Base-by-base conservation (phyloP, 2,329 filamentous ascomycete genomes). In the Setomelanomma holmii region DNA sequence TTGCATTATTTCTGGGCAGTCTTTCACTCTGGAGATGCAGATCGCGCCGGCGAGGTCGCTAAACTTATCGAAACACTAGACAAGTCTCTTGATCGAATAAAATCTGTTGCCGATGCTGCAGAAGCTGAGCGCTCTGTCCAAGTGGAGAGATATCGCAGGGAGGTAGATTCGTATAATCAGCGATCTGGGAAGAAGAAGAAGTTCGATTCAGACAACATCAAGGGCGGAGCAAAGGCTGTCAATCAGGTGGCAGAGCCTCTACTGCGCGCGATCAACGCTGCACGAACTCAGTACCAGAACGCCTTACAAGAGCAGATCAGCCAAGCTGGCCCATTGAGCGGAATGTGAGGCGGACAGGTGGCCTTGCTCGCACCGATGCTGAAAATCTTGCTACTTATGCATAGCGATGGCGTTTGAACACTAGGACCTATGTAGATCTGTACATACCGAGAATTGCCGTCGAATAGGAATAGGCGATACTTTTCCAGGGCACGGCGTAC, bases 1-100 rank as follows among this genome's bases (percentile, higher is more conserved):
- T 79, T 99, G n/a, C 90, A 93, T 65, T 96, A 98, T 73, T 99
- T 99, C 78, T 99, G 93, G 93, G 84, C 86, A 27, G 87, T 93
- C 0, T 99, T 96, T 68, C 82, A 96, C 21, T 97, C 93, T 0
- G 93, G 93, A 12, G 91, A 97, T 68, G 78, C 90, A 1, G 88
- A 91, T 53, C 87, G 91, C 27, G 90, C 91, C 0, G 82, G 82
- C 36, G 93, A 99, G 75, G 82, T 97, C 12, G 86, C 87, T 5
- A 91, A 90, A 56, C 82, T 97, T 40, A 87, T 89, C 6, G 90
- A 96, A 71, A 93, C 92, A 8, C 81, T 99, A 12, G 84, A 86
- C 53, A 86, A 89, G 53, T 93, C 91, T 0, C 80, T 87, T 49
- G 85, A 89, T 53, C 86, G 95, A 21, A 93, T 98, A 72, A 84